These are phyloP conservation scores for Leccinum fibrillosum DNA, from an alignment of 768 basidiomycete species.

Conservation along the genomic window DNA sequence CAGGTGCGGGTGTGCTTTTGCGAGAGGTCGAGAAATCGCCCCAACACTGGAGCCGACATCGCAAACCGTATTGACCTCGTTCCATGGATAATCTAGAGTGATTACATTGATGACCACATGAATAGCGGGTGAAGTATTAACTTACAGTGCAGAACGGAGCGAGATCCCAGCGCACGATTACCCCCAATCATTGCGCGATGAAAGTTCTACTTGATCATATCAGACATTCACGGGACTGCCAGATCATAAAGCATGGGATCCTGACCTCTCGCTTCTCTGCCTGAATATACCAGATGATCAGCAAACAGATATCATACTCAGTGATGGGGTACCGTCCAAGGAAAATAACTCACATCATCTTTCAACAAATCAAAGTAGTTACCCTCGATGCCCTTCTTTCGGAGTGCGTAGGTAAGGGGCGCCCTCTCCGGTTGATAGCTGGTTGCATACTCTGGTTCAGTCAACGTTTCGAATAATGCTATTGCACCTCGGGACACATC, in stretches of 20 bases:
- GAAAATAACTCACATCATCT: conserved; percentile 14
- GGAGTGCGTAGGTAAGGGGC: conserved; percentile 19
- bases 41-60: not conserved
- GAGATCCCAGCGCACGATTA: conserved; percentile 17
- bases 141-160: not conserved
- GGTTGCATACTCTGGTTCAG: conserved; percentile 22
- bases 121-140: not conserved
- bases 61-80: not conserved
- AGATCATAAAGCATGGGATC: not conserved
- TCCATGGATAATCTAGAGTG: not conserved
- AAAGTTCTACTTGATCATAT: conserved; percentile 13
- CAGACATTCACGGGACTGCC: not conserved
- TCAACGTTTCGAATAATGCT: conserved; percentile 24
- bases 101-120: too few relatives aligned
- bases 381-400: conserved; percentile 10
- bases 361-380: conserved; percentile 22
- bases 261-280: conserved; percentile 15
- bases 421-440: conserved; percentile 21
- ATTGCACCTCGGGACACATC: conserved; percentile 14
- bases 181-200: conserved; percentile 23
- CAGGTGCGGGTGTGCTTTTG: not conserved
- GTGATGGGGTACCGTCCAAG: not conserved
- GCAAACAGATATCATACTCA: not conserved
- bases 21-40: not conserved
- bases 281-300: conserved; percentile 5